Base-by-base conservation (phyloP, 768 basidiomycete species). In the Auriscalpium orientale region DNA sequence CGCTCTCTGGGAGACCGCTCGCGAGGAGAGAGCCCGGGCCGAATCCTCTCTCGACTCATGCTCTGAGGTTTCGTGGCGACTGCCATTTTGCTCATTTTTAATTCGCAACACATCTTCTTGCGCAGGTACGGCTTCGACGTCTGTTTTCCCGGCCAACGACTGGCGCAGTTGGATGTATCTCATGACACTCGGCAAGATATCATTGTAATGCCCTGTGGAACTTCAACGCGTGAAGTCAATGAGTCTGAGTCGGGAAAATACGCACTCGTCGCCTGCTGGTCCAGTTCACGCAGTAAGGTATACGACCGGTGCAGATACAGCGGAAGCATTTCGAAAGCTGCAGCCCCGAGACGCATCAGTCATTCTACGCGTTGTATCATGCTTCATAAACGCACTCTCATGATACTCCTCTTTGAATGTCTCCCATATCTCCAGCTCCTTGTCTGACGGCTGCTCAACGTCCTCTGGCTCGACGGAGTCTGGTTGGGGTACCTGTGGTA, bases 241-340 rank as follows among this genome's bases (percentile, higher is more conserved):
- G 16, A 8, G 35, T 34, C n/a, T 15, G 58, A 51, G 36, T 8
- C n/a, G 36, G 28, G 1, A 33, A 18, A 2, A 33, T 3, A 12
- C 59, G 54, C 38, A 58, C 59, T 54, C 20, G 52, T 60, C 8
- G 58, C 49, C 21, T 60, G 59, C 44, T 55, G 53, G 28, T 60
- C 59, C 16, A 60, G 34, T 46, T 60, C 59, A 40, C 59, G 53
- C 20, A 60, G 38, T n/a, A 60, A 49, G 20, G 59, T 28, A 50
- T 52, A 60, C 35, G 57, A 55, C 40, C 59, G 57, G 46, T 60
- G 59, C 45, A 60, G 28, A 36, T 60, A 60, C 54, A 60, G 48
- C n/a, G 59, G 59, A 20, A 60, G 54, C 54, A 59, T 58, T 47
- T 60, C 59, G 16, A 59, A 46, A 46, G 57, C 59, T 60, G 22